Percentiles rank a stretch among this genome's conserved stretches.
These are phyloP conservation scores for Veloporphyrellus conicus DNA, from an alignment of 1,284 basidiomycete species.

Conservation along the genomic window DNA sequence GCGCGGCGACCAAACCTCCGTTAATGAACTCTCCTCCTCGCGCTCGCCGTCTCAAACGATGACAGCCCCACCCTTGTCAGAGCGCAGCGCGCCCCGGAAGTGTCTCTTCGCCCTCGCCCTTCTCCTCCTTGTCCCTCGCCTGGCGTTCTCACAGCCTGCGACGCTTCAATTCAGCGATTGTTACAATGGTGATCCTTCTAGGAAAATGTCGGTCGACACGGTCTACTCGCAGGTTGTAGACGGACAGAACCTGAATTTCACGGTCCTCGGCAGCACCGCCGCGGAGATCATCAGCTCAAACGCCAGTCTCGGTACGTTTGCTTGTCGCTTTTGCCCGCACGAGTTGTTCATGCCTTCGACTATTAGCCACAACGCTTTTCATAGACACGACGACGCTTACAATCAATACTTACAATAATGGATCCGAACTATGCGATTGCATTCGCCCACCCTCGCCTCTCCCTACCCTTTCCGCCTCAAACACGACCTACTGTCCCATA, in stretches of 20 bases:
- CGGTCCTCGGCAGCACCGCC: conserved; percentile 57
- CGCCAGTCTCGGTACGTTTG: conserved; percentile 54
- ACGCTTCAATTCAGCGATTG: conserved; percentile 56
- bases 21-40: conserved; percentile 13
- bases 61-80: conserved; percentile 11
- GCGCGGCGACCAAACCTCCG: conserved; percentile 3
- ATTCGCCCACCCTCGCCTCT: conserved; percentile 73
- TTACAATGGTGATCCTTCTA: conserved; percentile 48
- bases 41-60: conserved; percentile 21
- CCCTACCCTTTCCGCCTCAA: conserved; percentile 34
- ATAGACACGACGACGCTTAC: conserved; percentile 77
- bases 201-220: conserved; percentile 63
- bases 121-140: conserved; percentile 22
- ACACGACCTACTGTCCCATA: conserved; percentile 68
- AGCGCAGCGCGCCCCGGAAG: not conserved
- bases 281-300: conserved; percentile 58
- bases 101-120: conserved; percentile 8
- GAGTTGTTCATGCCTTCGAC: not conserved
- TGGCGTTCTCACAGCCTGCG: conserved; percentile 45
- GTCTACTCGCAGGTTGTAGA: conserved; percentile 73
- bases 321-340: conserved; percentile 1
- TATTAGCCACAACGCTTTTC: conserved; percentile 72
- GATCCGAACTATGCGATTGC: conserved; percentile 69
- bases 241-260: conserved; percentile 57
- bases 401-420: conserved; percentile 65